Evolutionary conservation across 148 eudicot species (phyloP), one percentile per base, ranked within the genome.

Genomic region (Vaccinium darrowii): DNA sequence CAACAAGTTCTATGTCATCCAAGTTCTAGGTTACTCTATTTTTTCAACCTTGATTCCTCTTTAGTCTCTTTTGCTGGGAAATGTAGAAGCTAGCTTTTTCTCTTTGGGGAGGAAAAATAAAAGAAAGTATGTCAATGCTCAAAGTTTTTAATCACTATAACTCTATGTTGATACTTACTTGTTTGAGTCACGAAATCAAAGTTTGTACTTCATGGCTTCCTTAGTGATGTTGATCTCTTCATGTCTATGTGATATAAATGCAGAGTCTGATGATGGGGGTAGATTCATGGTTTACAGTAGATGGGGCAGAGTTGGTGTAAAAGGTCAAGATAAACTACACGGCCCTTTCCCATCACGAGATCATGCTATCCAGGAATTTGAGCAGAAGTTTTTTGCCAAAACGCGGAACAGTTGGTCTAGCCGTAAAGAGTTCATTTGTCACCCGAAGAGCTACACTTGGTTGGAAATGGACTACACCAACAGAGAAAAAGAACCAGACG

Each of bases 281-380:
- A 81, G 84, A 76, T 97, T 87, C 89, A 91, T 94, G 92, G 94
- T 97, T 79, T 97, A 94, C 85, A 90, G 82, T 84, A 95, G 98
- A 92, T 97, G 99, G 98, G 99, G 99, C 23, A 94, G 99, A 89
- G 99, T 97, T 86, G 99, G 99, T 79, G 84, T 94, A 56, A 95
- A 92, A 90, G 99, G 99, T 86, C 98, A 94, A 87, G 94, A 93
- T 88, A 97, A 95, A 88, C 75, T 97, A 69, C 88, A 87, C 63
- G 99, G 99, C 52, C 98, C 98, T n/a, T 97, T 87, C 88, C 88
- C 91, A 79, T 92, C 92, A 12, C 83, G 76, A 65, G 85, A 93
- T 39, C 81, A 85, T 86, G 98, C 98, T 39, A 86, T 87, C 43
- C 75, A 85, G 60, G 98, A 97, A 88, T 97, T 97, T 82, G 95